Evolutionary conservation across 148 eudicot genomes (phyloP).

Genomic region (Heliamphora exappendiculata): DNA sequence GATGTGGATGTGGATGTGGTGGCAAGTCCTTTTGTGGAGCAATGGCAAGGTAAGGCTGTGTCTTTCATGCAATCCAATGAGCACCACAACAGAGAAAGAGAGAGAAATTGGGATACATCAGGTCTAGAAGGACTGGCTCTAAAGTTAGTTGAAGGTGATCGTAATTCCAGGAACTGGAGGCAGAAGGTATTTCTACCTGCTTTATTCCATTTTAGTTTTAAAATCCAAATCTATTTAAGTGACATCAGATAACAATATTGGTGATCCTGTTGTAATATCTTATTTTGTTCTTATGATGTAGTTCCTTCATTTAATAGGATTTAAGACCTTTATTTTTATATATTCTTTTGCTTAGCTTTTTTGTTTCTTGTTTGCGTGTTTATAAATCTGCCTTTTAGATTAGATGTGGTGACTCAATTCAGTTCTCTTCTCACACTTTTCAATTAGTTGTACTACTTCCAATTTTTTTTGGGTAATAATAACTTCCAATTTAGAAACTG

Average conservation of each 20-base stretch:
- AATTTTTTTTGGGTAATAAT: neutral
- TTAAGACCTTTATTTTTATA: neutral
- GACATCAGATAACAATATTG: neutral
- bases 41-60: conserved; percentile 83
- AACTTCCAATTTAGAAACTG: neutral
- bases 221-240: neutral
- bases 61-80: conserved; percentile 86
- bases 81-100: conserved; percentile 45
- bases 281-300: neutral
- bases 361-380: neutral
- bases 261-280: neutral
- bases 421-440: neutral
- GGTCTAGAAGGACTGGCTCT: conserved; percentile 75
- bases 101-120: conserved; percentile 62
- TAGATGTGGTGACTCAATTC: neutral
- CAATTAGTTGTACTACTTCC: neutral
- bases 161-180: conserved; percentile 90
- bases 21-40: conserved; percentile 73
- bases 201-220: neutral
- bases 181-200: conserved; percentile 51
- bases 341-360: neutral
- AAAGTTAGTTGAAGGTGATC: conserved; percentile 79
- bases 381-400: neutral
- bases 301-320: neutral
- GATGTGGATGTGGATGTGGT: conserved; percentile 34